Evolutionary conservation across 2,329 filamentous ascomycete species (phyloP).

Genomic region (Fusarium burgessii): DNA sequence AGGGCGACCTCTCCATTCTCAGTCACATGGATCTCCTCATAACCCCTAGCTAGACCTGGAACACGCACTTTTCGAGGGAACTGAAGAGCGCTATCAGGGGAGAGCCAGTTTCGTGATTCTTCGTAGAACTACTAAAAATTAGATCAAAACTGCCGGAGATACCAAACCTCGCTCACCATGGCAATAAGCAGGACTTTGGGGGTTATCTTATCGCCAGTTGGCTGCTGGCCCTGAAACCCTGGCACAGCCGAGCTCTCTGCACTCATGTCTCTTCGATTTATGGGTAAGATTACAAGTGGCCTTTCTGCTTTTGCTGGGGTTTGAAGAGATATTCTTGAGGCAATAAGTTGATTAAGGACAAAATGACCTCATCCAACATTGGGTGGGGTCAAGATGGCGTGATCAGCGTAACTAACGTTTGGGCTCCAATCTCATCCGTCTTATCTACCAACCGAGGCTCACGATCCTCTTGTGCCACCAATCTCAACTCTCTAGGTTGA

Average conservation of each 20-base stretch:
- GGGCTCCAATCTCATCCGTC: neutral
- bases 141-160: rapidly evolving
- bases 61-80: constrained; percentile 24
- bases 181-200: constrained; percentile 33
- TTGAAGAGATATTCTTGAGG: neutral
- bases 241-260: rapidly evolving
- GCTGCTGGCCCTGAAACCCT: neutral
- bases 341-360: neutral
- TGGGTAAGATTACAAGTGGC: neutral
- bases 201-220: neutral
- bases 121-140: constrained; percentile 10
- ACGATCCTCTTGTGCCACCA: neutral
- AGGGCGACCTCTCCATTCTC: constrained; percentile 17
- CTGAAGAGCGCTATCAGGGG: constrained; percentile 7
- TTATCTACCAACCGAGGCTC: neutral
- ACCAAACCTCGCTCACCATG: neutral
- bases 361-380: constrained; percentile 2
- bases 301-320: rapidly evolving
- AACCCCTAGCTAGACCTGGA: constrained; percentile 28
- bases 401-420: neutral
- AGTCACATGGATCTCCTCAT: constrained; percentile 23
- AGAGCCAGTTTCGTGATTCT: constrained; percentile 29
- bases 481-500: rapidly evolving
- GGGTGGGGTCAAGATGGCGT: constrained; percentile 33
- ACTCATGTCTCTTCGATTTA: neutral